Conservation (phyloP, 768 basidiomycete genomes). For the Exidia glandulosa region DNA sequence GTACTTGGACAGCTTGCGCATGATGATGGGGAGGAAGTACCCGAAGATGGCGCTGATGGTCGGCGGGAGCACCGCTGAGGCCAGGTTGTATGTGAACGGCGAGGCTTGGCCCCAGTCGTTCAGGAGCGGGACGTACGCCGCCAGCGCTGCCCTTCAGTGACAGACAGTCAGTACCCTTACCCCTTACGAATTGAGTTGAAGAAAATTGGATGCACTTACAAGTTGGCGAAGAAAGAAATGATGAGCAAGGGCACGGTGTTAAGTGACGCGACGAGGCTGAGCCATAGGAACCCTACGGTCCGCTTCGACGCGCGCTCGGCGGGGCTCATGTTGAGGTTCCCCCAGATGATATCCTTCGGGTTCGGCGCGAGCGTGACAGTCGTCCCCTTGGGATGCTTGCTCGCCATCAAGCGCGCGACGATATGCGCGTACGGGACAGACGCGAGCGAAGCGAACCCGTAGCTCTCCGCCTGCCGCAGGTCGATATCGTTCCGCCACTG, state of each 20-base stretch:
- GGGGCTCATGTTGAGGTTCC: slow-evolving; percentile 70
- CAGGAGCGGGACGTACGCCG: slow-evolving; percentile 64
- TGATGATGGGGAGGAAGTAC: slow-evolving; percentile 83
- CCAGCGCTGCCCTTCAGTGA: slow-evolving; percentile 30
- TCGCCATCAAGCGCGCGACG: slow-evolving; percentile 58
- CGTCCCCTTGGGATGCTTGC: slow-evolving; percentile 65
- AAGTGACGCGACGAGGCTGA: slow-evolving; percentile 77
- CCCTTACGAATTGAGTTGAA: too few species aligned
- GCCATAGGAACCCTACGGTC: slow-evolving; percentile 65
- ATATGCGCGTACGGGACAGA: slow-evolving; percentile 81
- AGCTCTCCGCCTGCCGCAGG: slow-evolving; percentile 71
- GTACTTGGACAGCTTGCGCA: slow-evolving; percentile 70
- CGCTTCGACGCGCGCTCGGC: slow-evolving; percentile 55
- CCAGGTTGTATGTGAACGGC: slow-evolving; percentile 58
- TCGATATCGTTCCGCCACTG: slow-evolving; percentile 63
- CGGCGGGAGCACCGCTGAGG: slow-evolving; percentile 90
- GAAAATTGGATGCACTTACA: too few species aligned
- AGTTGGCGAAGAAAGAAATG: slow-evolving; percentile 86
- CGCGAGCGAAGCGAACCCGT: slow-evolving; percentile 87
- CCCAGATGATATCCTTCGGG: slow-evolving; percentile 89
- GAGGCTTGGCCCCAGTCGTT: slow-evolving; percentile 57
- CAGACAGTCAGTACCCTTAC: background rate
- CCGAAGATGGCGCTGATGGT: slow-evolving; percentile 80
- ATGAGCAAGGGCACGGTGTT: slow-evolving; percentile 88
- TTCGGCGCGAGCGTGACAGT: slow-evolving; percentile 69